Conservation (phyloP, 371 early-diverging fungal genomes). For the Actinomortierella ambigua region DNA sequence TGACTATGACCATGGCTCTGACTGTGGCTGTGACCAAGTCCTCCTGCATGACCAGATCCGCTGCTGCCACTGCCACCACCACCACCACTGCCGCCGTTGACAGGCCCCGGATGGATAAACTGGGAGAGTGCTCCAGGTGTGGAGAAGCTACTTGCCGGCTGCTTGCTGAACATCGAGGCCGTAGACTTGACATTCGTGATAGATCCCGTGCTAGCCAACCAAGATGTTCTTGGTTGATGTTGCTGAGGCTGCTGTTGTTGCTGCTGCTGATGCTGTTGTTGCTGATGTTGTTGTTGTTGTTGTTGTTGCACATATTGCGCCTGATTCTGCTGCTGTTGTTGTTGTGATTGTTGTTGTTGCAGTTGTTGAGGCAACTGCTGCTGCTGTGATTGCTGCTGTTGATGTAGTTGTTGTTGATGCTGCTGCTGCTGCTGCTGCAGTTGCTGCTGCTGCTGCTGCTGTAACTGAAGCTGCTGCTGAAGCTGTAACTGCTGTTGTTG, state of each 20-base stretch:
- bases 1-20: conserved; percentile 2
- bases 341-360: conserved; percentile 7
- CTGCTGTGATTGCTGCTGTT: conserved; percentile 6
- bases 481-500: neutral
- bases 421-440: neutral
- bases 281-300: conserved; percentile 8
- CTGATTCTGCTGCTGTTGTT: conserved; percentile 14
- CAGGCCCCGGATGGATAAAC: conserved; percentile 44
- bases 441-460: conserved; percentile 1
- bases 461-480: neutral
- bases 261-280: neutral
- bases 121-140: conserved; percentile 43
- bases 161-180: conserved; percentile 16
- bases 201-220: conserved; percentile 45
- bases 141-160: conserved; percentile 32
- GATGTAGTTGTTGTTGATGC: conserved; percentile 2
- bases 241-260: conserved; percentile 3
- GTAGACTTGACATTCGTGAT: conserved; percentile 35
- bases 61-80: neutral
- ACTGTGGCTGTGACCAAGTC: no score
- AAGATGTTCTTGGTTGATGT: conserved; percentile 16
- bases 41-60: conserved; percentile 4
- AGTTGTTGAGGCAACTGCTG: conserved; percentile 8
- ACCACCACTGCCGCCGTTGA: neutral
- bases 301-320: conserved; percentile 21